phyloP scores from a whole-genome alignment of 1,284 basidiomycete species.

The Ustilago esculenta region DNA sequence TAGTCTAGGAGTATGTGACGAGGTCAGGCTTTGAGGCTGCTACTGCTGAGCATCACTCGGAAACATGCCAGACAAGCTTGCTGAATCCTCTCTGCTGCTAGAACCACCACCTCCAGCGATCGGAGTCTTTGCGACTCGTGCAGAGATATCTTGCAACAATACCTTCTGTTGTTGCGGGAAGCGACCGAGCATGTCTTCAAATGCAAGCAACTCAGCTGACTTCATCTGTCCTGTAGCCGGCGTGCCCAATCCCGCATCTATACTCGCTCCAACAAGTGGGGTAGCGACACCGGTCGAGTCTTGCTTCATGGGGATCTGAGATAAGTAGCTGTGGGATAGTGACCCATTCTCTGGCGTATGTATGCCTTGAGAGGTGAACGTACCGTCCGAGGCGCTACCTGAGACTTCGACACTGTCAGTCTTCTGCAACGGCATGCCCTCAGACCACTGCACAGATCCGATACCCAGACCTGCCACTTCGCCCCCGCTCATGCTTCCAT shows the following conservation, averaged over 20 bases:
- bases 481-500: background rate
- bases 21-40: no score
- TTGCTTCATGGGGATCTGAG: slow-evolving; percentile 3
- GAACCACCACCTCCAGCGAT: slow-evolving; percentile 1
- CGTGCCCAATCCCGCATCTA: slow-evolving; percentile 4
- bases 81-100: slow-evolving; percentile 6
- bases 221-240: slow-evolving; percentile 8
- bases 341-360: slow-evolving; percentile 29
- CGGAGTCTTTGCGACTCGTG: slow-evolving; percentile 24
- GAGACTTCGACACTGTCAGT: slow-evolving; percentile 17
- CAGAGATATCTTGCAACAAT: slow-evolving; percentile 35
- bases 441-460: slow-evolving; percentile 18
- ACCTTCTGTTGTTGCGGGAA: slow-evolving; percentile 40
- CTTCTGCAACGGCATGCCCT: slow-evolving; percentile 20
- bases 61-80: slow-evolving; percentile 4
- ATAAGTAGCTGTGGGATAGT: slow-evolving; percentile 14
- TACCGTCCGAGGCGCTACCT: slow-evolving; percentile 29
- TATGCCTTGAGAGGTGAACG: slow-evolving; percentile 21
- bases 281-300: slow-evolving; percentile 18
- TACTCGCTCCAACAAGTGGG: slow-evolving; percentile 8
- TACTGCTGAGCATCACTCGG: background rate
- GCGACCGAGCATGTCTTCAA: slow-evolving; percentile 40
- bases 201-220: slow-evolving; percentile 27
- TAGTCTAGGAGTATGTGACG: no score
- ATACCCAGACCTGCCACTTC: slow-evolving; percentile 28